Evolutionary conservation across 148 eudicot species (phyloP), one percentile per base, ranked within the genome.

Genomic region (Pharnaceum exiguum): DNA sequence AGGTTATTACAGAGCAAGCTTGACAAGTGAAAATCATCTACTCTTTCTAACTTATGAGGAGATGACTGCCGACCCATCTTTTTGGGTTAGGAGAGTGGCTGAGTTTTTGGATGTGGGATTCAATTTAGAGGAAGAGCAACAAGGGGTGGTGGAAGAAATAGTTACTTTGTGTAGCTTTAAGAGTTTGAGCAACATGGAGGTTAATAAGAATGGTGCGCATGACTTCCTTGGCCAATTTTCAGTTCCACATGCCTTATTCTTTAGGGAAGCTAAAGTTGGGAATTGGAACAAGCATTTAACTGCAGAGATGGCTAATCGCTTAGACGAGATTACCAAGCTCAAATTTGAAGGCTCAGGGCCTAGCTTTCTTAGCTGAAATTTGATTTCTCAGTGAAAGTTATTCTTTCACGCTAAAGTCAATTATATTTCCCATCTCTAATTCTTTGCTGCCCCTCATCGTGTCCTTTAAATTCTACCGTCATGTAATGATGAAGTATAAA

Each of bases 151-250:
- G 17, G 55, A 61, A 10, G 21, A 61, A 1, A 24, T 61, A 16
- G 7, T 38, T 2, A 36, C 23, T 18, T 24, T 61, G 17, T 61
- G 66, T 47, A 61, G 66, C 40, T 61, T 61, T 37, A 46, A 49
- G 26, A 31, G 19, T 1, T 19, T 47, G 46, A 61, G 52, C 23
- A 22, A 25, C 9, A 4, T 61, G 27, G 56, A 61, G 11, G 66
- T 24, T 21, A 61, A 49, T 6, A 47, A 61, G 46, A 49, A 3
- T 5, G 66, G 46, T 1, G 23, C 29, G 3, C n/a, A n/a, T n/a
- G n/a, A n/a, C n/a, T n/a, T n/a, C n/a, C n/a, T n/a, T n/a, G 18
- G 35, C 18, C 17, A 30, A 1, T 29, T 18, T 6, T 22, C 4
- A 3, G 2, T 2, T 42, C 13, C 46, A 42, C 48, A 61, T 15